Conservation (phyloP, 257 asterid species). For the Solanum gracilifrons region DNA sequence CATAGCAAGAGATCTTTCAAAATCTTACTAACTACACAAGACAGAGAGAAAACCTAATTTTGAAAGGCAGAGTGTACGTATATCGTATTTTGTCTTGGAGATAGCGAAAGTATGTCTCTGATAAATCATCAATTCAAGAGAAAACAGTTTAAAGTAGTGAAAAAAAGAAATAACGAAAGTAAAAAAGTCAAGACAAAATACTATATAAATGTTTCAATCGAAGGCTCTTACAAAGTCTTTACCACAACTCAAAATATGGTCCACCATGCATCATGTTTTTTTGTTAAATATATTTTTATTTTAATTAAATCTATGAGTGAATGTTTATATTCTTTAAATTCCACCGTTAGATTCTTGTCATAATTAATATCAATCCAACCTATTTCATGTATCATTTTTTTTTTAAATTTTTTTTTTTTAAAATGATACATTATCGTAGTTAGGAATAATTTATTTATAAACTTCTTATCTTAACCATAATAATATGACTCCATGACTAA, state of each 20-base stretch:
- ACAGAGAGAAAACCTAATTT: constrained; percentile 1
- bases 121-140: neutral
- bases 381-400: neutral
- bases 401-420: too few species aligned
- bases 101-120: accelerated
- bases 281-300: neutral
- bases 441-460: neutral
- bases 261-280: constrained; percentile 28
- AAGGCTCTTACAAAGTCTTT: constrained; percentile 47
- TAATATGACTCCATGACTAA: neutral
- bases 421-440: neutral
- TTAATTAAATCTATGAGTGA: neutral
- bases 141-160: neutral
- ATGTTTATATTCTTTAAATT: neutral
- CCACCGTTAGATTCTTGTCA: neutral
- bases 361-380: neutral
- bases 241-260: constrained; percentile 51
- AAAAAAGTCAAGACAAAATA: neutral
- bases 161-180: neutral
- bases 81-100: accelerated
- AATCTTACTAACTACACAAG: constrained; percentile 73
- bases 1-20: constrained; percentile 42
- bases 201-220: constrained; percentile 13
- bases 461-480: neutral
- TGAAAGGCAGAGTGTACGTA: accelerated